Evolutionary conservation across 192 early-diverging fungal genomes (phyloP).

Genomic region (Coemansia sp.): DNA sequence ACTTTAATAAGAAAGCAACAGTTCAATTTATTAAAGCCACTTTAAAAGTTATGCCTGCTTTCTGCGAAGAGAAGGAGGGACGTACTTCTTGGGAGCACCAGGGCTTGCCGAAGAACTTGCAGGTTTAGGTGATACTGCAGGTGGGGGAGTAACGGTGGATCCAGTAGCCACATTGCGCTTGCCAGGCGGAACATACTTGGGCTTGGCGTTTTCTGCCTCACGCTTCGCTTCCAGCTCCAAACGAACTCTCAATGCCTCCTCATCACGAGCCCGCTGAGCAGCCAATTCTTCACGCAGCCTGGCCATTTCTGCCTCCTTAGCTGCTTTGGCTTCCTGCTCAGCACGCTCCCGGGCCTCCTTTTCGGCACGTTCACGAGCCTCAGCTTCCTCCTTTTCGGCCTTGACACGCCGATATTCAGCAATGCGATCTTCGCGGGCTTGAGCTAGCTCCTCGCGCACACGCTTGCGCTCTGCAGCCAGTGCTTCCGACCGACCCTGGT

Average conservation of each 20-base stretch:
- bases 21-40: too few species aligned
- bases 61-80: conserved; percentile 3
- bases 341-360: conserved; percentile 39
- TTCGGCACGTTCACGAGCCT: conserved; percentile 54
- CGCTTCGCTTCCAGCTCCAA: conserved; percentile 36
- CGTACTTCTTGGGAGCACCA: conserved; percentile 5
- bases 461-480: conserved; percentile 60
- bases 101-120: neutral
- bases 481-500: conserved; percentile 58
- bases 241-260: conserved; percentile 53
- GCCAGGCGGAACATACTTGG: conserved; percentile 45
- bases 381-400: conserved; percentile 41
- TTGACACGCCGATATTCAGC: conserved; percentile 50
- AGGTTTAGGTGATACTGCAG: neutral
- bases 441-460: conserved; percentile 58
- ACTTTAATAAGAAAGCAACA: too few species aligned
- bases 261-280: conserved; percentile 44
- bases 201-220: conserved; percentile 24
- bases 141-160: conserved; percentile 9
- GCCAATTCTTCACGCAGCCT: conserved; percentile 45
- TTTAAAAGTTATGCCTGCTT: neutral
- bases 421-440: conserved; percentile 47
- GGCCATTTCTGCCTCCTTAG: conserved; percentile 43
- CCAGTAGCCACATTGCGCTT: conserved; percentile 12
- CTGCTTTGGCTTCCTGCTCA: conserved; percentile 38